Percentiles rank a stretch among this genome's conserved stretches.
phyloP scores from a whole-genome alignment of 306 rosid genomes.

The Corylus heterophylla region DNA sequence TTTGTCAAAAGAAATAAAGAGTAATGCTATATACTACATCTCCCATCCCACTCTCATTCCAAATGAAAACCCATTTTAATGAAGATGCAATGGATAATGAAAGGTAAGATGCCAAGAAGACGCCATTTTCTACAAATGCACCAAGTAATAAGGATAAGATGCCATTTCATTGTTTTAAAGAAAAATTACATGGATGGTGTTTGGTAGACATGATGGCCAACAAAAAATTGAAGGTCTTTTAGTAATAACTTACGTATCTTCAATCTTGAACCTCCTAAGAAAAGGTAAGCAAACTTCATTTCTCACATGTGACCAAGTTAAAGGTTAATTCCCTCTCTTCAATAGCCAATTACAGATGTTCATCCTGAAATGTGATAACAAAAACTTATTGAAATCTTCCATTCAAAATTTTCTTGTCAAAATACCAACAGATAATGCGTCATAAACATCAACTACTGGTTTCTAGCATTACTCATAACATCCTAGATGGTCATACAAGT shows the following conservation, averaged over 20 bases:
- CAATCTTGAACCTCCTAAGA: constrained; percentile 8
- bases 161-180: background rate
- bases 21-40: no score
- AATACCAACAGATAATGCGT: background rate
- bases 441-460: constrained; percentile 2
- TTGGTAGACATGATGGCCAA: background rate
- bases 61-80: background rate
- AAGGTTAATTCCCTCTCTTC: constrained; percentile 18
- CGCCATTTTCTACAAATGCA: background rate
- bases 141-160: background rate
- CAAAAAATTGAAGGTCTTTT: background rate
- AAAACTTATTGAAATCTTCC: background rate
- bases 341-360: background rate
- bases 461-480: constrained; percentile 5
- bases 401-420: background rate
- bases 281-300: constrained; percentile 14
- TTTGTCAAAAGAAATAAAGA: background rate
- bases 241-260: constrained; percentile 15
- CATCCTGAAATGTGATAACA: constrained; percentile 37
- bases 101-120: background rate
- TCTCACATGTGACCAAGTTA: background rate
- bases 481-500: constrained; percentile 17
- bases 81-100: background rate
- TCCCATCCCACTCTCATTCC: no score
- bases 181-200: background rate